A percentile compares a stretch with the other conserved stretches of the same genome.
These are phyloP conservation scores for Acacia melanoxylon DNA, from an alignment of 306 rosid genomes.

Conservation along the genomic window DNA sequence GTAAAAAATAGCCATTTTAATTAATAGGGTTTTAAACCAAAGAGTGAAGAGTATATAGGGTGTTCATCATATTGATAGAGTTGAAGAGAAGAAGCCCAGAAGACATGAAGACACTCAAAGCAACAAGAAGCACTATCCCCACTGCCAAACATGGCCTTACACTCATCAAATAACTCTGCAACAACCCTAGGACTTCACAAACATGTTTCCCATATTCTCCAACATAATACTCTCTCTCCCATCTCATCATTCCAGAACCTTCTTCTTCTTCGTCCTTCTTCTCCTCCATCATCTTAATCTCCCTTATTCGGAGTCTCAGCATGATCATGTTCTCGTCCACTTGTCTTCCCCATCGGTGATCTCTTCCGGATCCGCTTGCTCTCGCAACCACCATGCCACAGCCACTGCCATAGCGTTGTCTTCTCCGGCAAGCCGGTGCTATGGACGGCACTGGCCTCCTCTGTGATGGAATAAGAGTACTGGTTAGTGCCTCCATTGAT, in stretches of 20 bases:
- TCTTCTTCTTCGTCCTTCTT: too few relatives aligned
- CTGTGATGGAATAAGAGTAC: too few relatives aligned
- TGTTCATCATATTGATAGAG: constrained; percentile 4
- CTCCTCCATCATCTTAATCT: constrained; percentile 36
- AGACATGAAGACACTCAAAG: not conserved
- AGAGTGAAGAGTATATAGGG: not conserved
- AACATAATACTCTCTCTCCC: too few relatives aligned
- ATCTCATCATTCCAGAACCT: too few relatives aligned
- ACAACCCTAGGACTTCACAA: constrained; percentile 26
- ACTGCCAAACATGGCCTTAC: not conserved
- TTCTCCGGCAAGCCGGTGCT: not conserved
- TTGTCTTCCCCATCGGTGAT: not conserved
- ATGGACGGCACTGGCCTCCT: too few relatives aligned
- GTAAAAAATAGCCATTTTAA: too few relatives aligned
- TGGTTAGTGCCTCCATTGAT: too few relatives aligned
- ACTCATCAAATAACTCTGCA: constrained; percentile 29
- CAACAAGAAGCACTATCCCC: constrained; percentile 19
- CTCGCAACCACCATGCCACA: not conserved
- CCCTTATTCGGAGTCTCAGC: constrained; percentile 30
- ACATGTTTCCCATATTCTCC: too few relatives aligned
- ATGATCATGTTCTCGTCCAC: constrained; percentile 43
- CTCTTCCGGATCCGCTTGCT: not conserved
- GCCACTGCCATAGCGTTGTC: not conserved
- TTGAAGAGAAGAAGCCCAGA: constrained; percentile 11
- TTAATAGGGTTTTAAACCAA: too few relatives aligned